Base-by-base conservation (phyloP, 75 land plant species). In the Sequoia sempervirens region DNA sequence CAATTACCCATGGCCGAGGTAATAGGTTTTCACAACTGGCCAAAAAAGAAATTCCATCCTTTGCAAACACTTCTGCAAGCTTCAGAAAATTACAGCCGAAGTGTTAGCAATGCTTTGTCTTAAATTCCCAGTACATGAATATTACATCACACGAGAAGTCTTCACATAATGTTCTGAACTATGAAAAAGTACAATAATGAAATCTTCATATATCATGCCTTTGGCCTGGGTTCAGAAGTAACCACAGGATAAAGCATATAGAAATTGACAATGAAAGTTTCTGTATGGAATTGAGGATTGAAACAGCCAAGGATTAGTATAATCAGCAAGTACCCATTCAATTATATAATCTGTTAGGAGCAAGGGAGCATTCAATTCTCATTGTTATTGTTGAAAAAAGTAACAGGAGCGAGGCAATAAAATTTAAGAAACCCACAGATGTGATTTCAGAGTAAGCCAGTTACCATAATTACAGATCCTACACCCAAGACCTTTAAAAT, bases 1-100 rank as follows among this genome's bases (percentile, higher is more conserved):
- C 99, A 85, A 97, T 90, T 53, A 97, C 99, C 99, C 99, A 97
- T 36, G 99, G 99, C 58, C 98, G 92, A 75, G 98, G 87, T 17
- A 96, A 89, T 84, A 97, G 86, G 53, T 93, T 93, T 69, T 96
- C 93, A 86, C 94, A 95, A 85, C 95, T 97, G 72, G 96, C 92
- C 80, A 94, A 69, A 83, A 97, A 97, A 26, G 96, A 94, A 88
- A 92, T 91, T 8, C 98, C 99, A 83, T 94, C 88, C 86, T 83
- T 92, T 75, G 93, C 92, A 88, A 93, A 97, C 34, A 92, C 89
- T 86, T 97, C 99, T 84, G 99, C 98, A 86, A 97, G 98, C 99
- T 97, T 90, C 87, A 84, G 64, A 54, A 89, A 82, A n/a, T 70
- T 75, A 66, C 64, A 8, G 50, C 81, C 75, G 58, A 76, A 43